Percentiles rank a stretch among this genome's conserved stretches.
Evolutionary conservation across 371 early-diverging fungal species (phyloP).

Genomic region (Mucor circinelloides): DNA sequence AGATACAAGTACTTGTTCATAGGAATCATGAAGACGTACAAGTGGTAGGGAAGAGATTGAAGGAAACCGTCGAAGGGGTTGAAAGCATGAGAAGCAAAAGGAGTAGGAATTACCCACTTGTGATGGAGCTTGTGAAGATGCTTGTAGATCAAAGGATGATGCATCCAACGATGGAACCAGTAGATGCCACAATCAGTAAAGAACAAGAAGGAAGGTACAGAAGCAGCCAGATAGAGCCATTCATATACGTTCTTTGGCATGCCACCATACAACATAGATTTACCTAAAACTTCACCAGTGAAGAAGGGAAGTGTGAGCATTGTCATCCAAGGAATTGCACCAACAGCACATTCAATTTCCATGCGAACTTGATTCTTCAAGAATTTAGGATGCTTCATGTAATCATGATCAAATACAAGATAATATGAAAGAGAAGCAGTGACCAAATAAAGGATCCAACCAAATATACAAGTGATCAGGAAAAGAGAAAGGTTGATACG

Average conservation of each 20-base stretch:
- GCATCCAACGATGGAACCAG: constrained; percentile 91
- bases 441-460: constrained; percentile 76
- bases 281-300: constrained; percentile 84
- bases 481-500: constrained; percentile 76
- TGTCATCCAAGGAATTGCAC: constrained; percentile 81
- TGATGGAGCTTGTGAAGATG: constrained; percentile 81
- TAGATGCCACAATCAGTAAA: constrained; percentile 95
- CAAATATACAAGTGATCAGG: constrained; percentile 72
- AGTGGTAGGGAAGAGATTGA: constrained; percentile 94
- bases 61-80: constrained; percentile 92
- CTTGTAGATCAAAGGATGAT: constrained; percentile 86
- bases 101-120: constrained; percentile 80
- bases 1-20: constrained; percentile 90
- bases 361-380: constrained; percentile 84
- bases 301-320: constrained; percentile 90
- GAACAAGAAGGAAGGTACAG: constrained; percentile 75
- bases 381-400: constrained; percentile 90
- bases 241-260: constrained; percentile 31
- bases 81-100: constrained; percentile 96
- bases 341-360: constrained; percentile 82
- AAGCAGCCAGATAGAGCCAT: constrained; percentile 69
- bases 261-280: constrained; percentile 75
- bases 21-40: constrained; percentile 86
- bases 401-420: constrained; percentile 84
- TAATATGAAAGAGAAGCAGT: constrained; percentile 79